phyloP scores from a whole-genome alignment of 371 early-diverging fungal genomes.

The Saksenaea oblongispora region DNA sequence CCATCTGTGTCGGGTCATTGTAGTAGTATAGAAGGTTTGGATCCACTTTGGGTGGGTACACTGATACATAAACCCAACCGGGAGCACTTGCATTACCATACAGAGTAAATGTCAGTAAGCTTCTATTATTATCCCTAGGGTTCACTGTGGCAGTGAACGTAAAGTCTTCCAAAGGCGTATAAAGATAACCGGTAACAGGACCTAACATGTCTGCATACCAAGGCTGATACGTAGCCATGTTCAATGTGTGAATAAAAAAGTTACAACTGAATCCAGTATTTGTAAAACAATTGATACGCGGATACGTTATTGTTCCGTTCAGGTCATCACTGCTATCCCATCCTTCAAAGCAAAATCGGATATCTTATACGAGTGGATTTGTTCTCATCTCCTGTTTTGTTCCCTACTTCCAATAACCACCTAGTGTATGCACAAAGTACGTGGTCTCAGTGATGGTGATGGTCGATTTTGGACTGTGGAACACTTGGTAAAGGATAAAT shows the following conservation, averaged over 20 bases:
- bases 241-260: constrained; percentile 21
- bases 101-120: constrained; percentile 34
- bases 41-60: constrained; percentile 45
- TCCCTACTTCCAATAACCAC: constrained; percentile 5
- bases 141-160: constrained; percentile 36
- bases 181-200: constrained; percentile 35
- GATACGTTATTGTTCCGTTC: no score
- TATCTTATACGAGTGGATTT: constrained; percentile 3
- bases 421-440: constrained; percentile 36
- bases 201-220: constrained; percentile 30
- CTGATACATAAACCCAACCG: constrained; percentile 42
- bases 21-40: constrained; percentile 41
- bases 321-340: constrained; percentile 18
- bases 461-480: constrained; percentile 44
- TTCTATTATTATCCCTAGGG: constrained; percentile 32
- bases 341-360: constrained; percentile 22
- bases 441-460: constrained; percentile 32
- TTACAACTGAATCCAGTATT: constrained; percentile 39
- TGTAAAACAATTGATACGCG: constrained; percentile 33
- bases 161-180: constrained; percentile 34
- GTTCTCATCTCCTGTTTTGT: neutral
- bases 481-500: constrained; percentile 45
- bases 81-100: constrained; percentile 21
- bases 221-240: constrained; percentile 38
- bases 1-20: constrained; percentile 7